These are phyloP conservation scores for Psilocybe tampanensis DNA, from an alignment of 768 basidiomycete species.

Conservation along the genomic window DNA sequence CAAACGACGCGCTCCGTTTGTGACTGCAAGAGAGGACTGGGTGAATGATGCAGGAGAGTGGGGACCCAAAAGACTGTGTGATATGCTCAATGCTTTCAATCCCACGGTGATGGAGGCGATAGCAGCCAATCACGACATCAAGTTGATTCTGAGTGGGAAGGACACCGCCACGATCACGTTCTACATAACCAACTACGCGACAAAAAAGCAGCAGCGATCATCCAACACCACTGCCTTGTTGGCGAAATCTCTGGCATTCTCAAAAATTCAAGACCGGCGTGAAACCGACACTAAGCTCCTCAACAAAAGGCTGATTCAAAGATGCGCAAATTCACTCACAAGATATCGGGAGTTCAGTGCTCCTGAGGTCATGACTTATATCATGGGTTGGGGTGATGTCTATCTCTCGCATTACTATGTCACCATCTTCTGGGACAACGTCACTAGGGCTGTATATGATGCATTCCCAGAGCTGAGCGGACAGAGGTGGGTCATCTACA, in stretches of 20 bases:
- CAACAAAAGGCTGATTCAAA: not conserved
- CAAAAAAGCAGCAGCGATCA: not conserved
- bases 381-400: not conserved
- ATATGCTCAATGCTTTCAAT: conserved; percentile 3
- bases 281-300: not conserved
- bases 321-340: not conserved
- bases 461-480: not conserved
- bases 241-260: not conserved
- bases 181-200: not conserved
- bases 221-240: not conserved
- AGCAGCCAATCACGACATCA: not conserved
- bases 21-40: not conserved
- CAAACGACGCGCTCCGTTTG: conserved; percentile 4
- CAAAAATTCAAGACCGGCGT: not conserved
- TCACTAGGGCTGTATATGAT: not conserved
- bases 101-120: not conserved
- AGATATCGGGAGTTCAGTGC: not conserved
- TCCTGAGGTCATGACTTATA: not conserved
- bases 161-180: not conserved
- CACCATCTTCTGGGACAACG: conserved; percentile 30
- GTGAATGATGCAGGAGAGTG: not conserved
- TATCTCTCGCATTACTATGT: not conserved
- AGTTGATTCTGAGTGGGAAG: conserved; percentile 2
- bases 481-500: not conserved
- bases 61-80: not conserved